Evolutionary conservation across 805 yeast genomes (phyloP).

Genomic region (Kodamaea leandrae): DNA sequence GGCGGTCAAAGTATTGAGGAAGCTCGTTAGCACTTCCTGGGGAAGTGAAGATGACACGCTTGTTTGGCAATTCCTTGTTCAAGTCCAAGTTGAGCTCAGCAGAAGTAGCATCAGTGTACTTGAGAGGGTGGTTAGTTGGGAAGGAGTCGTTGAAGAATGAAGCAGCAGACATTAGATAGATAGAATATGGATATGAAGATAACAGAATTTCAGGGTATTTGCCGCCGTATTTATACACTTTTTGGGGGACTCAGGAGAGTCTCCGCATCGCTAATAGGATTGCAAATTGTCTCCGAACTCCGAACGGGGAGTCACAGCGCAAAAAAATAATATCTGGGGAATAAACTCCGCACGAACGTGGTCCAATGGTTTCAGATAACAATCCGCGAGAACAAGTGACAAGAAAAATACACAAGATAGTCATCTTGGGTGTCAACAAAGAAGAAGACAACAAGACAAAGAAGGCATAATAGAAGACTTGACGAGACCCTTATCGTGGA

Average conservation of each 20-base stretch:
- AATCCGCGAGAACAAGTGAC: background rate
- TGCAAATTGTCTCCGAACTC: constrained; percentile 7
- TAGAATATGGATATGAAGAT: no score
- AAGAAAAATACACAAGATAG: background rate
- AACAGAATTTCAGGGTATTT: background rate
- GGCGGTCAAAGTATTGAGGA: constrained; percentile 12
- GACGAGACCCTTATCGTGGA: no score
- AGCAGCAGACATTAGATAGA: constrained; percentile 10
- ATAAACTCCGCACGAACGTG: constrained; percentile 6
- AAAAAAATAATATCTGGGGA: constrained; percentile 4
- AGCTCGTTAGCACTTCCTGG: constrained; percentile 13
- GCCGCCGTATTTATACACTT: background rate
- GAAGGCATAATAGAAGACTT: no score
- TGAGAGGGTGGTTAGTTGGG: constrained; percentile 15
- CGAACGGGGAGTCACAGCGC: constrained; percentile 7
- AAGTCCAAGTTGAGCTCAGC: constrained; percentile 30
- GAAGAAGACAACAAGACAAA: no score
- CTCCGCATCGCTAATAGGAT: constrained; percentile 2
- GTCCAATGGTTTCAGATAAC: constrained; percentile 1
- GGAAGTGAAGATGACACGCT: constrained; percentile 14
- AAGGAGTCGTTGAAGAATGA: constrained; percentile 19
- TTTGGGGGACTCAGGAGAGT: background rate
- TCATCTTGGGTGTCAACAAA: no score
- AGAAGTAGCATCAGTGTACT: constrained; percentile 7
- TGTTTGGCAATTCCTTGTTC: constrained; percentile 20